Evolutionary conservation across 305 asterid species (phyloP).

Genomic region (Fraxinus platypoda): DNA sequence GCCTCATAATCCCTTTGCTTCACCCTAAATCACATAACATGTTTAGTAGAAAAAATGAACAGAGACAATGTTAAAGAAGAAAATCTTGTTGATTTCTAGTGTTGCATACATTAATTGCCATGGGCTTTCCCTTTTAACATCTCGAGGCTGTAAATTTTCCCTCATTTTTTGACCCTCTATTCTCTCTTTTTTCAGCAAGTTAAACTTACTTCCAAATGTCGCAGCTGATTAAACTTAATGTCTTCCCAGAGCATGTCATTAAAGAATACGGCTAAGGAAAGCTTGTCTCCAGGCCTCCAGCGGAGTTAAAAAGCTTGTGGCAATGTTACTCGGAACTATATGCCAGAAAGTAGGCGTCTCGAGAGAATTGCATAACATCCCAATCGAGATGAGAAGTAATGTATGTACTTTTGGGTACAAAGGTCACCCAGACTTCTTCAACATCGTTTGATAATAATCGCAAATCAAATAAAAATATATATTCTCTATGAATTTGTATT

Average conservation of each 20-base stretch:
- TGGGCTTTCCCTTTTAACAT: no score
- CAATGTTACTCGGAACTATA: background rate
- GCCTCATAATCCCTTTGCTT: no score
- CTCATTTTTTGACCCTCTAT: no score
- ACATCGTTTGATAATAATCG: background rate
- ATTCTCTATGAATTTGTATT: background rate
- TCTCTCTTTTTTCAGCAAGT: no score
- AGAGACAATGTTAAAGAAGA: no score
- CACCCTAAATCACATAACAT: no score
- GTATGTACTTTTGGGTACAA: background rate
- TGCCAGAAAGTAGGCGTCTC: background rate
- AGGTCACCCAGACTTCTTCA: background rate
- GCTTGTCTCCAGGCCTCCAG: conserved; percentile 1
- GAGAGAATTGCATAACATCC: background rate
- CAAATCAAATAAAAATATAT: background rate
- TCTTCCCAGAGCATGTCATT: background rate
- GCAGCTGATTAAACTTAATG: no score
- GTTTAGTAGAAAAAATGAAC: no score
- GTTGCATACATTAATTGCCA: no score
- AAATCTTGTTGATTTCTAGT: no score
- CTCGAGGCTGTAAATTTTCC: no score
- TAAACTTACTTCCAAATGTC: no score
- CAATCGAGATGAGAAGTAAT: background rate
- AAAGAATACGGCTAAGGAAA: conserved; percentile 11
- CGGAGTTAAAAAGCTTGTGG: background rate